These are phyloP conservation scores for Cercospora brassicicola DNA, from an alignment of 2,329 filamentous ascomycete genomes.

Conservation along the genomic window DNA sequence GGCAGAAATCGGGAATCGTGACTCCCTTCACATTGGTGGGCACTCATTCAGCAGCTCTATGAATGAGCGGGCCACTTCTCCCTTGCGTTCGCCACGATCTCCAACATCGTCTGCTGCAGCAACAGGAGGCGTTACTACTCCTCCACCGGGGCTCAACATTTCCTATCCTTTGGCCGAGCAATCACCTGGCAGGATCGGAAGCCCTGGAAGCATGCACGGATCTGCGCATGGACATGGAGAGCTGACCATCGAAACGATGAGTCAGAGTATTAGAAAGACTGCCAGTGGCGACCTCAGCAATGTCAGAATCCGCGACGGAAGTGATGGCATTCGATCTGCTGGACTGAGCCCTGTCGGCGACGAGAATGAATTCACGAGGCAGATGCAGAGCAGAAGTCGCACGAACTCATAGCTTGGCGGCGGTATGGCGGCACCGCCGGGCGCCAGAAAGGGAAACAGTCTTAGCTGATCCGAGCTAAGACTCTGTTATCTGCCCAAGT, in stretches of 20 bases:
- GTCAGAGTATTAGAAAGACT: conserved; percentile 80
- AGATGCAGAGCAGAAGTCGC: conserved; percentile 26
- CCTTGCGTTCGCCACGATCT: conserved; percentile 68
- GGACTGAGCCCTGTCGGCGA: conserved; percentile 33
- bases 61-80: conserved; percentile 72
- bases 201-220: conserved; percentile 38
- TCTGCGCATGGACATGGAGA: conserved; percentile 55
- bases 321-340: conserved; percentile 35
- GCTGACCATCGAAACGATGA: conserved; percentile 89
- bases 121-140: conserved; percentile 30
- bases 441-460: background rate
- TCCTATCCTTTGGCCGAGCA: conserved; percentile 23
- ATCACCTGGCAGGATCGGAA: conserved; percentile 23
- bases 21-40: conserved; percentile 60
- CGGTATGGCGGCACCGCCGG: background rate
- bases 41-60: conserved; percentile 23
- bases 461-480: background rate
- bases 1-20: conserved; percentile 61
- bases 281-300: conserved; percentile 73
- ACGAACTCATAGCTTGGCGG: conserved; percentile 28
- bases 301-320: conserved; percentile 5
- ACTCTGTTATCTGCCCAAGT: background rate
- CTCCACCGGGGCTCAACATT: conserved; percentile 53
- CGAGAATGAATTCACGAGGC: conserved; percentile 21
- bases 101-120: conserved; percentile 26